Evolutionary conservation across 2,329 filamentous ascomycete species (phyloP).

Genomic region (Nemania sp.): DNA sequence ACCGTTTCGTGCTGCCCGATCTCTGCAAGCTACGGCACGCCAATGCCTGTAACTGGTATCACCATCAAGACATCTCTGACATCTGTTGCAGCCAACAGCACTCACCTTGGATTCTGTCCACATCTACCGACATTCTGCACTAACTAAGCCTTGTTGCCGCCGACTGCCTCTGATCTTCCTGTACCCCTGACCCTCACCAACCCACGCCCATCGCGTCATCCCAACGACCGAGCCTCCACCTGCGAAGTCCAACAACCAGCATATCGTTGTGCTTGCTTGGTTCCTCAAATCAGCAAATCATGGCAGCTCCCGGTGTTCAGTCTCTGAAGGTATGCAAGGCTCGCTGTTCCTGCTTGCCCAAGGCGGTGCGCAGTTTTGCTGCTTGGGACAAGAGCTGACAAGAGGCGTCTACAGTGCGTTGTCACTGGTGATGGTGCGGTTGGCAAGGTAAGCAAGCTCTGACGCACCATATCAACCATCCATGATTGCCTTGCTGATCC

Average conservation of each 20-base stretch:
- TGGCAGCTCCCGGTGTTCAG: constrained; percentile 84
- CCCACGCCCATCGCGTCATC: constrained; percentile 13
- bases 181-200: constrained; percentile 17
- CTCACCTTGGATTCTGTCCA: constrained; percentile 32
- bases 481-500: constrained; percentile 1
- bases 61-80: constrained; percentile 46
- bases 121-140: background rate
- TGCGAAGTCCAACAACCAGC: constrained; percentile 14
- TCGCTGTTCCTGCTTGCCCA: background rate
- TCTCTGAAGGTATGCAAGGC: constrained; percentile 79
- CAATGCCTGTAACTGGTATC: constrained; percentile 38
- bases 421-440: constrained; percentile 99
- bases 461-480: background rate
- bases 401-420: constrained; percentile 71
- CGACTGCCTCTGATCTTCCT: constrained; percentile 19
- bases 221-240: constrained; percentile 16
- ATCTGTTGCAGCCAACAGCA: constrained; percentile 42
- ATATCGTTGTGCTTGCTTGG: constrained; percentile 24
- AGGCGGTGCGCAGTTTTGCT: constrained; percentile 15
- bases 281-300: constrained; percentile 53
- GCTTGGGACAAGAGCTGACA: constrained; percentile 43
- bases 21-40: constrained; percentile 44
- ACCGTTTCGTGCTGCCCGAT: constrained; percentile 28
- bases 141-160: constrained; percentile 21
- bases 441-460: constrained; percentile 77